phyloP scores from a whole-genome alignment of 805 yeast genomes.

The Kluyveromyces wickerhamii region DNA sequence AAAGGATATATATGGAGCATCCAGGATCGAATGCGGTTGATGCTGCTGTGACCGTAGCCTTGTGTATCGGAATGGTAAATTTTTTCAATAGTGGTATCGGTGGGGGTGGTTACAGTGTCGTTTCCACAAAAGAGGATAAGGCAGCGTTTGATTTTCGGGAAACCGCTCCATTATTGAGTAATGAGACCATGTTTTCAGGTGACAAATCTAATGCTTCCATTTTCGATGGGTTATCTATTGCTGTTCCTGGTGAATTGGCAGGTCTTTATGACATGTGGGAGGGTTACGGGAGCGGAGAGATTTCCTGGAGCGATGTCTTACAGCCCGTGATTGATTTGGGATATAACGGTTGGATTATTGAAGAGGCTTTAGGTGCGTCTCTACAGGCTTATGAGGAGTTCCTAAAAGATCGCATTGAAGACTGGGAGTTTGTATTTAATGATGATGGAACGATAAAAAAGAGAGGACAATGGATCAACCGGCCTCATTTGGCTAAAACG shows the following conservation, averaged over 20 bases:
- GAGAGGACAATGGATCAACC: slow-evolving; percentile 51
- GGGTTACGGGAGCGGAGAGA: slow-evolving; percentile 60
- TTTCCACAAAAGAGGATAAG: slow-evolving; percentile 37
- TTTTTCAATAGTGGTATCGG: slow-evolving; percentile 86
- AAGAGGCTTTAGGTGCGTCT: slow-evolving; percentile 38
- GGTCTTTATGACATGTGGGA: slow-evolving; percentile 62
- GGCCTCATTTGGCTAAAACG: slow-evolving; percentile 61
- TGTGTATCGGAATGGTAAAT: slow-evolving; percentile 80
- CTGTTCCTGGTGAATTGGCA: slow-evolving; percentile 83
- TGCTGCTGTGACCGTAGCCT: slow-evolving; percentile 80
- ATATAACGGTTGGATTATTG: slow-evolving; percentile 54
- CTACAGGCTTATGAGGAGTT: slow-evolving; percentile 33
- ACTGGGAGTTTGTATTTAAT: slow-evolving; percentile 52
- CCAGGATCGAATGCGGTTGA: slow-evolving; percentile 79
- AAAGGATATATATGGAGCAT: slow-evolving; percentile 20
- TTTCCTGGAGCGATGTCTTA: slow-evolving; percentile 65
- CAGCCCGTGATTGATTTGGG: slow-evolving; percentile 67
- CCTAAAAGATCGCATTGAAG: slow-evolving; percentile 28
- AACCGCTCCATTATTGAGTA: slow-evolving; percentile 63
- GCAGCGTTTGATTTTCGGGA: slow-evolving; percentile 80
- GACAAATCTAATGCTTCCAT: slow-evolving; percentile 41
- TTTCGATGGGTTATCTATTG: slow-evolving; percentile 83
- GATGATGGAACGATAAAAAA: slow-evolving; percentile 29
- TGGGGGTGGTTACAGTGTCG: slow-evolving; percentile 76
- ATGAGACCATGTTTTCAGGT: slow-evolving; percentile 54